These are phyloP conservation scores for Craterostigma plantagineum DNA, from an alignment of 257 asterid species.

Conservation along the genomic window DNA sequence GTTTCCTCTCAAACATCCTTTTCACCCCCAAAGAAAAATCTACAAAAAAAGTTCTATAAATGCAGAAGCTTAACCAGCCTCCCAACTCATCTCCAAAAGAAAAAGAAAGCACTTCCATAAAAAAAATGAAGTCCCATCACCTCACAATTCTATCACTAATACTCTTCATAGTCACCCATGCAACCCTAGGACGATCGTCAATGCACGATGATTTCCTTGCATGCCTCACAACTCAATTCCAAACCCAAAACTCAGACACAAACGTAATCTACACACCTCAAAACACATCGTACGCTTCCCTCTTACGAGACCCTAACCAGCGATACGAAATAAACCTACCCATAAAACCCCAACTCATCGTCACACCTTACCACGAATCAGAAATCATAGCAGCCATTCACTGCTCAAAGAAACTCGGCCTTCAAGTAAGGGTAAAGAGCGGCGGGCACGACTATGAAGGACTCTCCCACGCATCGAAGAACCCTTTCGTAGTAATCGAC, in stretches of 20 bases:
- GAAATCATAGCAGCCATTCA: constrained; percentile 11
- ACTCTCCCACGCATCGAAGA: constrained; percentile 14
- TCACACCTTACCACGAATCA: constrained; percentile 13
- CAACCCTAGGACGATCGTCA: too few relatives aligned
- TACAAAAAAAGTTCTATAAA: too few relatives aligned
- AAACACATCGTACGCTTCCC: constrained; percentile 14
- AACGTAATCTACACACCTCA: constrained; percentile 14
- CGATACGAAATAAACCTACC: too few relatives aligned
- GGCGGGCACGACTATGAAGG: constrained; percentile 49
- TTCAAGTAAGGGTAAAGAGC: constrained; percentile 25
- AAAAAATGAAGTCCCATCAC: too few relatives aligned
- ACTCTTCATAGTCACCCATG: too few relatives aligned
- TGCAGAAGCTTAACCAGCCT: too few relatives aligned
- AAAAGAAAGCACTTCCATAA: too few relatives aligned
- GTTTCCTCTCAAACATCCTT: too few relatives aligned
- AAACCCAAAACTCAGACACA: constrained; percentile 5
- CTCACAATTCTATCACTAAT: too few relatives aligned
- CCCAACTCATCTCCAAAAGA: too few relatives aligned
- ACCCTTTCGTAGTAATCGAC: constrained; percentile 16
- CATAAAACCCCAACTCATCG: constrained; percentile 17
- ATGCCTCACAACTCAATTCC: constrained; percentile 5
- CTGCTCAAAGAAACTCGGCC: constrained; percentile 13
- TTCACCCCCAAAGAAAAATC: too few relatives aligned
- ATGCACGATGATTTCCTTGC: too few relatives aligned
- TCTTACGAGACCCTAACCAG: neutral